Base-by-base conservation (phyloP, 352 stramenopile species). In the Pythium sp. region DNA sequence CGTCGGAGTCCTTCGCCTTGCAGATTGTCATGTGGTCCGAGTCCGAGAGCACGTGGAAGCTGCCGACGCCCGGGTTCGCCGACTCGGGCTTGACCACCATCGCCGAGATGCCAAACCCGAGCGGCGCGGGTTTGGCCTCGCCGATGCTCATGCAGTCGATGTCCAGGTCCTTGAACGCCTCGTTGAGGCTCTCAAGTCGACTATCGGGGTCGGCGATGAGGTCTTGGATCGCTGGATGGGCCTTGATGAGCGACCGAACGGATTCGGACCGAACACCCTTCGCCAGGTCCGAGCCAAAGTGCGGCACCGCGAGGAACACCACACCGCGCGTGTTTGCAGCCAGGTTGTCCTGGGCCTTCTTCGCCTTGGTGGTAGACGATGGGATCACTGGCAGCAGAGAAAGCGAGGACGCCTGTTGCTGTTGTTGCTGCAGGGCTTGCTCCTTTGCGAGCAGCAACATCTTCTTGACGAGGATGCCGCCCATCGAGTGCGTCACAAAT, bases 401-500 rank as follows among this genome's bases (percentile, higher is more conserved):
- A 5, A 34, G 15, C 2, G 34, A 62, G 5, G 56, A 32, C 11
- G 11, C 26, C 30, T 55, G 36, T 26, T 62, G 30, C 6, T 49
- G 32, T 28, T 68, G 53, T 26, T 62, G 30, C 11, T 49, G 32
- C 36, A 64, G 53, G 5, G 59, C 56, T 66, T 62, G 41, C 32
- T 86, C 75, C 58, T 62, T 65, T 9, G 84, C 76, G 1, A 89
- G 65, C 26, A 90, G 61, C 24, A 95, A 71, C 83, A 95, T 92
- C 68, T 92, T 92, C 73, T 95, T 95, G 38, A 86, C 87, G 38
- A 97, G 71, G 41, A 97, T 75, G 1, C 90, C 90, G 34, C 90
- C 90, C 85, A 97, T 94, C 18, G 87, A 95, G 72, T 97, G 90
- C 20, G 88, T 92, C 26, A 97, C 72, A 68, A 97, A 97, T 30